Evolutionary conservation across 208 protist species (phyloP), one percentile per base, ranked within the genome.

Genomic region (Wallacemonas sp.): DNA sequence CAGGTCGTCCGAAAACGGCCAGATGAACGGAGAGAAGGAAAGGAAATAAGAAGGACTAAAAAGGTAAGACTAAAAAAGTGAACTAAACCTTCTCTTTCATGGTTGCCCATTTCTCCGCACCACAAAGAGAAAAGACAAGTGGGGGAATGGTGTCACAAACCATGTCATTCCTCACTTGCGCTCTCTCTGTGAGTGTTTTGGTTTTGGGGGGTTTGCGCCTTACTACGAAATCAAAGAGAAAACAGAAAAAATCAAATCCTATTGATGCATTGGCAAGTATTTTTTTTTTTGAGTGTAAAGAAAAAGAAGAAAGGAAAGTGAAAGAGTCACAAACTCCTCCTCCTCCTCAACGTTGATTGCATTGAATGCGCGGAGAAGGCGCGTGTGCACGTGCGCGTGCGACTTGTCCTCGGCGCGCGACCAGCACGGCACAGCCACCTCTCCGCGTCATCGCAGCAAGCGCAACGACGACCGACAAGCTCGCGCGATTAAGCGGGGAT

Each of bases 401-500:
- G n/a, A n/a, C n/a, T n/a, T n/a, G n/a, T n/a, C n/a, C n/a, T n/a
- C n/a, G n/a, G n/a, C n/a, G n/a, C n/a, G n/a, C n/a, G n/a, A n/a
- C n/a, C n/a, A n/a, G n/a, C n/a, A n/a, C n/a, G n/a, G n/a, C n/a
- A n/a, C n/a, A n/a, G n/a, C n/a, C n/a, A n/a, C n/a, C n/a, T n/a
- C n/a, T n/a, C n/a, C n/a, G n/a, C n/a, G n/a, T n/a, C n/a, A n/a
- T n/a, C n/a, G n/a, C 57, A 33, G 47, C 5, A 9, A 55, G 23
- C 19, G 47, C 19, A n/a, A 24, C 21, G 16, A 32, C 19, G 21
- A 55, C 47, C 23, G 11, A 6, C 47, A 30, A 16, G 17, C 47
- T 21, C 16, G 6, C 27, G 38, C 34, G 3, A 30, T 72, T 85
- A 90, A 27, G 80, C 87, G 0, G 85, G 85, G 60, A 95, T 92